Conservation (phyloP, 163 green algal genomes). For the Volvox carteri region DNA sequence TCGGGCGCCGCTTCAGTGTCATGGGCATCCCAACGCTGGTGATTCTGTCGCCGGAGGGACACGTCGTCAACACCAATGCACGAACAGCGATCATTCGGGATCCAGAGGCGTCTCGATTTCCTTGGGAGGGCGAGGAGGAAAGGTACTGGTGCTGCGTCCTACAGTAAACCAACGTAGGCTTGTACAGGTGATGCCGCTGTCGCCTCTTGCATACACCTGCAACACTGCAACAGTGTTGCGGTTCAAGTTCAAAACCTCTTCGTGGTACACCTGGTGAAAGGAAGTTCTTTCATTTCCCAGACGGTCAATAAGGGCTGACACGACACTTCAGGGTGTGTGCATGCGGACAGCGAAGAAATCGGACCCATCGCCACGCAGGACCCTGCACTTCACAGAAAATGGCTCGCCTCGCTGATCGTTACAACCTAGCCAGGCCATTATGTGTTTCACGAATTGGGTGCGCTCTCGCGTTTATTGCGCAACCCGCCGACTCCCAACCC, state of each 20-base stretch:
- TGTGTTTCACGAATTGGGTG: no score
- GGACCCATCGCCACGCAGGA: no score
- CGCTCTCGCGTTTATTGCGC: no score
- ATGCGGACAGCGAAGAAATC: neutral
- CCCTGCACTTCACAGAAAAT: no score
- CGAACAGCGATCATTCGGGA: slow-evolving; percentile 63
- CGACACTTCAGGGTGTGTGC: neutral
- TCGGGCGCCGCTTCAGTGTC: slow-evolving; percentile 57
- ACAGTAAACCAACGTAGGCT: slow-evolving; percentile 1
- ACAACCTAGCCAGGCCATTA: no score
- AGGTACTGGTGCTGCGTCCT: slow-evolving; percentile 54
- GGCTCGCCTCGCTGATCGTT: no score
- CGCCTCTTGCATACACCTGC: no score
- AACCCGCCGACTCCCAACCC: neutral
- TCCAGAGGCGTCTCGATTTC: slow-evolving; percentile 61
- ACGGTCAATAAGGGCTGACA: neutral
- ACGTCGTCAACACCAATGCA: slow-evolving; percentile 64
- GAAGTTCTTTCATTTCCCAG: neutral
- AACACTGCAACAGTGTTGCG: no score
- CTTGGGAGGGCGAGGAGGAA: slow-evolving; percentile 67
- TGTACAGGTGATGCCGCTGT: neutral
- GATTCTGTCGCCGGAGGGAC: slow-evolving; percentile 67
- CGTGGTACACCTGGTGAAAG: no score
- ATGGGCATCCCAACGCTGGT: slow-evolving; percentile 71
- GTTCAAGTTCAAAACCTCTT: no score